A percentile compares a stretch with the other conserved stretches of the same genome.
Conservation (phyloP, 2,329 filamentous ascomycete genomes). For the Ascomycota sp. region DNA sequence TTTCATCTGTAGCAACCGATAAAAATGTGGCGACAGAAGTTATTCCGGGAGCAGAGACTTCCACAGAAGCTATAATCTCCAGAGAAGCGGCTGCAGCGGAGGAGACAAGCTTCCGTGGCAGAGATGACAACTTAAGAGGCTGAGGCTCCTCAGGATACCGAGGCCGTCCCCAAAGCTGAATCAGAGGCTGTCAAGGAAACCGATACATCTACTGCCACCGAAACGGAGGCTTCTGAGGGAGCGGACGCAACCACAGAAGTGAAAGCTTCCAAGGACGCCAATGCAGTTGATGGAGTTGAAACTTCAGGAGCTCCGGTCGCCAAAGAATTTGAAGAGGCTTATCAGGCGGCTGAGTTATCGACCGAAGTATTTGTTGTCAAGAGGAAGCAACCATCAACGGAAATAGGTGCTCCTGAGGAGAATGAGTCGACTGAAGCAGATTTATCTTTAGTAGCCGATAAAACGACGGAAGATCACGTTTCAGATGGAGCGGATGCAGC, state of each 20-base stretch:
- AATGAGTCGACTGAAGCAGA: too few species aligned
- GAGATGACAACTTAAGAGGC: background rate
- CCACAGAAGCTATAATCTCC: background rate
- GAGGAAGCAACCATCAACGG: too few species aligned
- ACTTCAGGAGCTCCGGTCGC: background rate
- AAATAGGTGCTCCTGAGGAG: too few species aligned
- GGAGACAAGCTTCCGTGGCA: background rate
- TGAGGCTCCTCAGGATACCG: background rate
- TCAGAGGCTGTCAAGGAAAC: background rate
- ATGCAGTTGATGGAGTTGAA: slow-evolving; percentile 1
- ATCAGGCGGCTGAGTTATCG: too few species aligned
- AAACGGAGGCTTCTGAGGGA: slow-evolving; percentile 3
- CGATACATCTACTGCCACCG: background rate
- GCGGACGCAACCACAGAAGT: background rate
- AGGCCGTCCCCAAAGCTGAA: background rate
- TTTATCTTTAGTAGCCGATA: too few species aligned
- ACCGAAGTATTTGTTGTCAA: too few species aligned
- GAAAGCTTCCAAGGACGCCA: background rate
- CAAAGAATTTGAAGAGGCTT: too few species aligned
- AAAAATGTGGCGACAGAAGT: too few species aligned
- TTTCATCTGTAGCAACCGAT: too few species aligned
- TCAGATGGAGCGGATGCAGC: too few species aligned
- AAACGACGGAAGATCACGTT: too few species aligned
- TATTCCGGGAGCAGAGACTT: background rate
- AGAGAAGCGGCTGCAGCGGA: background rate